Conservation (phyloP, 129 eudicot genomes). For the Mikania micrantha region DNA sequence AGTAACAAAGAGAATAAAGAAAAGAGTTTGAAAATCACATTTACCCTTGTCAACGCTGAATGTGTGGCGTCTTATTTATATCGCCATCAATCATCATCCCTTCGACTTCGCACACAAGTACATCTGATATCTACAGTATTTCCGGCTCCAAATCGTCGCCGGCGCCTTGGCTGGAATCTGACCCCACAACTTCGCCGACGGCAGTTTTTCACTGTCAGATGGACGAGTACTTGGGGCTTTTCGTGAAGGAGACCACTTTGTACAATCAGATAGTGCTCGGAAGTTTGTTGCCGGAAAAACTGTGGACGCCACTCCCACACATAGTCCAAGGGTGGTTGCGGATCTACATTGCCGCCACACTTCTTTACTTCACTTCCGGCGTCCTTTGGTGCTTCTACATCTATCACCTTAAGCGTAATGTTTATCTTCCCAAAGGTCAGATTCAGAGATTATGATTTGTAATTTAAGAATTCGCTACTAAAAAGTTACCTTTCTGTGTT, state of each 20-base stretch:
- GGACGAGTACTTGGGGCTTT: constrained; percentile 33
- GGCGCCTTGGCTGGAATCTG: constrained; percentile 5
- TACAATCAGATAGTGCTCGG: constrained; percentile 64
- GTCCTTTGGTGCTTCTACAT: constrained; percentile 75
- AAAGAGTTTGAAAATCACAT: too few species aligned
- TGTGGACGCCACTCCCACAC: constrained; percentile 61
- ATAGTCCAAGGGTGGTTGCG: constrained; percentile 73
- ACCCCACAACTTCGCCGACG: not conserved
- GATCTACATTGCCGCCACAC: constrained; percentile 61
- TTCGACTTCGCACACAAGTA: not conserved
- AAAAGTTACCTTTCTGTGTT: not conserved
- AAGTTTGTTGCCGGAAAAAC: constrained; percentile 38
- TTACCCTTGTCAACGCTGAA: not conserved
- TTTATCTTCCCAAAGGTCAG: constrained; percentile 72
- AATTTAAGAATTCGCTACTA: not conserved
- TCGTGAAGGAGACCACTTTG: constrained; percentile 62
- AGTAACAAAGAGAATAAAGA: too few species aligned
- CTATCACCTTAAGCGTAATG: constrained; percentile 61
- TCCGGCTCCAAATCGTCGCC: not conserved
- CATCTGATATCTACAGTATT: not conserved
- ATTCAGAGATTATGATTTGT: not conserved
- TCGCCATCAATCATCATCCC: not conserved
- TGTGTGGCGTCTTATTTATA: not conserved
- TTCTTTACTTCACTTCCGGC: constrained; percentile 60
- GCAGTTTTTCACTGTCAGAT: not conserved